Evolutionary conservation across 106 monocot species (phyloP).

Genomic region (Narthecium ossifragum): DNA sequence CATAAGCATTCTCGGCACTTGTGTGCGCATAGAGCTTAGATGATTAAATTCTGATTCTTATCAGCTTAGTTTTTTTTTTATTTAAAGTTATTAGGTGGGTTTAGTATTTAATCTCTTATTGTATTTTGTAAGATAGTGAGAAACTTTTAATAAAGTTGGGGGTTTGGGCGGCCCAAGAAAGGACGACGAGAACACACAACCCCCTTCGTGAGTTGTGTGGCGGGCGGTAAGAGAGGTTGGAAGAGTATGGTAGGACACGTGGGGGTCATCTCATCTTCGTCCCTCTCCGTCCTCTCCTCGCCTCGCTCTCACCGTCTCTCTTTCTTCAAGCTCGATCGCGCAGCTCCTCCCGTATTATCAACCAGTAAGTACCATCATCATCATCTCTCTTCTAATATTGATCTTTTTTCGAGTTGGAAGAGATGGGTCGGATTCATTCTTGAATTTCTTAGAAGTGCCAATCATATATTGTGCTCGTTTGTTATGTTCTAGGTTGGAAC

Average conservation of each 20-base stretch:
- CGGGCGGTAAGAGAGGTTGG: no score
- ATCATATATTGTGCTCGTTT: no score
- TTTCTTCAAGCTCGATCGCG: neutral
- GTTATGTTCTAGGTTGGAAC: no score
- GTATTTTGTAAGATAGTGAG: neutral
- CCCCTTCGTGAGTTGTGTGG: no score
- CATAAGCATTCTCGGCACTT: no score
- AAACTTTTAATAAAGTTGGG: neutral
- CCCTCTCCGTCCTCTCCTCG: neutral
- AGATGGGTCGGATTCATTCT: no score
- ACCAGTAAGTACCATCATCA: conserved; percentile 9
- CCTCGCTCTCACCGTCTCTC: neutral
- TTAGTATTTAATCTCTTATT: neutral
- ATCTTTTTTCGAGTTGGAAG: neutral
- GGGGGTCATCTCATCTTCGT: neutral
- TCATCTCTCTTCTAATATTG: neutral
- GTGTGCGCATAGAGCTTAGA: no score
- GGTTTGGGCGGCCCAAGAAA: neutral
- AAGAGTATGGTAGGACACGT: conserved; percentile 4
- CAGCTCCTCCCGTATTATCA: neutral
- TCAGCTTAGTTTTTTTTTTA: no score
- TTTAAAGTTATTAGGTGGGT: neutral
- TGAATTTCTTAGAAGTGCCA: no score
- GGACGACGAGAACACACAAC: no score
- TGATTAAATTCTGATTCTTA: no score